A percentile compares a stretch with the other conserved stretches of the same genome.
Conservation (phyloP, 768 basidiomycete species). For the Collybia mongolica region DNA sequence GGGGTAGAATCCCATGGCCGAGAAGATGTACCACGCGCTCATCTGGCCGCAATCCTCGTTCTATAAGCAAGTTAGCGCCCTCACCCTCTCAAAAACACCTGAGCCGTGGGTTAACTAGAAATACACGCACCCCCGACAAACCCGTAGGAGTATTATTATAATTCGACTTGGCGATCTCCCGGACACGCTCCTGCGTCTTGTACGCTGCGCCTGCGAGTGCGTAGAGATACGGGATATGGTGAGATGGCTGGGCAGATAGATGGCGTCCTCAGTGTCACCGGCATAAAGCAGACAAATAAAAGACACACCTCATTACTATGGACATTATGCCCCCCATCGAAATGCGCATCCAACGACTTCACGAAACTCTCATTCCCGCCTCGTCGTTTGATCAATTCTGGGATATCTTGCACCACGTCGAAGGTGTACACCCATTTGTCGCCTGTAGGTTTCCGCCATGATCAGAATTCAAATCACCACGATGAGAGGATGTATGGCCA, state of each 20-base stretch:
- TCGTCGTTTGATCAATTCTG: slow-evolving; percentile 56
- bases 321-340: slow-evolving; percentile 68
- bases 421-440: slow-evolving; percentile 72
- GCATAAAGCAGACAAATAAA: background rate
- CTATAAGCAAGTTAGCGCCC: slow-evolving; percentile 27
- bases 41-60: slow-evolving; percentile 92
- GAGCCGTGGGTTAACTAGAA: background rate
- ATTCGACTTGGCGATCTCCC: slow-evolving; percentile 59
- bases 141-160: slow-evolving; percentile 72
- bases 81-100: background rate
- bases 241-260: slow-evolving; percentile 58
- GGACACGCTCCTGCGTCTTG: slow-evolving; percentile 69
- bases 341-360: slow-evolving; percentile 59
- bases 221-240: slow-evolving; percentile 86
- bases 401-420: slow-evolving; percentile 71
- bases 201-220: slow-evolving; percentile 68
- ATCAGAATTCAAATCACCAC: too few species aligned
- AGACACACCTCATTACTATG: slow-evolving; percentile 72
- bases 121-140: slow-evolving; percentile 59
- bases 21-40: slow-evolving; percentile 88
- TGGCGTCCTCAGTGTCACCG: too few species aligned
- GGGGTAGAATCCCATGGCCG: slow-evolving; percentile 81
- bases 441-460: slow-evolving; percentile 19
- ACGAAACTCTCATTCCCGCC: slow-evolving; percentile 71
- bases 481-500: too few species aligned